Base-by-base conservation (phyloP, 1,284 basidiomycete genomes). In the Kwoniella shivajii region DNA sequence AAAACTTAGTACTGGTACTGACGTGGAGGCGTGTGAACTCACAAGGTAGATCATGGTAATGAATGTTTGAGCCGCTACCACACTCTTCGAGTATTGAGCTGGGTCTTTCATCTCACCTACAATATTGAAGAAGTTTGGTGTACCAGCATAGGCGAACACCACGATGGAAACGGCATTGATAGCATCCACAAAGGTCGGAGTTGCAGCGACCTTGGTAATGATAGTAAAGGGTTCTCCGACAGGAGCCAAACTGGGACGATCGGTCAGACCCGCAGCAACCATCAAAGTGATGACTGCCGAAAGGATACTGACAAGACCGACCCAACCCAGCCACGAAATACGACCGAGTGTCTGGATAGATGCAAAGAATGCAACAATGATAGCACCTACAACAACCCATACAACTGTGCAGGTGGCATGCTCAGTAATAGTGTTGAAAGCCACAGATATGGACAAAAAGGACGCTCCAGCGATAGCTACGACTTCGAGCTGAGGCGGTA, bases 51-150 rank as follows among this genome's bases (percentile, higher is more conserved):
- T 55, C 42, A 69, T 62, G 36, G 71, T 74, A 27, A 72, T 71
- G 29, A 69, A 67, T 4, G 66, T 55, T 55, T 73, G 69, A 24
- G 60, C 59, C n/a, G 50, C 38, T 37, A 68, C 50, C 36, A 69
- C 56, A 33, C 50, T 54, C 34, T 63, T 63, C 31, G 64, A 64
- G 56, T 65, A 67, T 16, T 65, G 57, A 41, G 49, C 60, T 6
- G 72, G 77, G 33, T 75, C 59, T 22, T 65, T 53, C 78, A 80
- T 79, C 60, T 80, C 79, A 26, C 75, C 65, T 11, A 75, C 71
- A 47, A 79, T 67, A 33, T 68, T 67, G 56, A 78, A 67, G 64
- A 73, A 75, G 36, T 62, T 64, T 4, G 71, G 67, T 20, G 64
- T 65, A 33, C 67, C 70, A 18, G 68, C 72, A 38, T 69, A 76